These are phyloP conservation scores for Penicillium daleae DNA, from an alignment of 495 filamentous ascomycete genomes.

Conservation along the genomic window DNA sequence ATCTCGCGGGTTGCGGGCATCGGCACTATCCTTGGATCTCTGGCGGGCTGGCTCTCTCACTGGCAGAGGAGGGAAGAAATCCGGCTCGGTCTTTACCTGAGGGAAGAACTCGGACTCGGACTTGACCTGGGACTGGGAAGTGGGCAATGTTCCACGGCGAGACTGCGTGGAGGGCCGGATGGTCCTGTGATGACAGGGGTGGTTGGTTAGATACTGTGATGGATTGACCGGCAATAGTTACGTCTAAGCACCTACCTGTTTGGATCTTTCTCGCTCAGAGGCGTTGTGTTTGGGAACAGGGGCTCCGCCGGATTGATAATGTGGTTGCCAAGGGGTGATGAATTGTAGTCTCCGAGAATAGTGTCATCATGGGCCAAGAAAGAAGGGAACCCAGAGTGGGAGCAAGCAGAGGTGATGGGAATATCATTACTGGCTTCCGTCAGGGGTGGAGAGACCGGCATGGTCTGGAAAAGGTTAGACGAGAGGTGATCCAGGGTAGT, in stretches of 20 bases:
- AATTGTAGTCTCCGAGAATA: slow-evolving; percentile 44
- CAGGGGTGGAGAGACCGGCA: slow-evolving; percentile 51
- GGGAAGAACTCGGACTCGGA: slow-evolving; percentile 27
- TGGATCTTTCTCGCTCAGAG: slow-evolving; percentile 49
- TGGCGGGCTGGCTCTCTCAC: slow-evolving; percentile 44
- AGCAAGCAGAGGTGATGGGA: slow-evolving; percentile 50
- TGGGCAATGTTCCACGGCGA: slow-evolving; percentile 1
- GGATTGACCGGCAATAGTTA: background rate
- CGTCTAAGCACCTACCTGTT: slow-evolving; percentile 45
- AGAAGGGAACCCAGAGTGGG: slow-evolving; percentile 46
- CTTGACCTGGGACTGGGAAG: slow-evolving; percentile 27
- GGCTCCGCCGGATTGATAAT: slow-evolving; percentile 49
- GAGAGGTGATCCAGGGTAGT: slow-evolving; percentile 44
- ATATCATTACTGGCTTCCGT: slow-evolving; percentile 53
- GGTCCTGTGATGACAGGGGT: background rate
- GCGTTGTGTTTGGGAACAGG: slow-evolving; percentile 45
- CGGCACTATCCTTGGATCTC: slow-evolving; percentile 51
- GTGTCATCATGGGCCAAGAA: slow-evolving; percentile 46
- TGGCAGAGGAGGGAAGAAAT: slow-evolving; percentile 45
- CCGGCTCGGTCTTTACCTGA: slow-evolving; percentile 43
- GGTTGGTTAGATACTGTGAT: background rate
- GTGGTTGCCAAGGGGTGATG: slow-evolving; percentile 41
- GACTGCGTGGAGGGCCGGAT: slow-evolving; percentile 26
- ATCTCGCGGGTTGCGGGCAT: slow-evolving; percentile 68
- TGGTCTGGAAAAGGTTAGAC: slow-evolving; percentile 42